Evolutionary conservation across 2,329 filamentous ascomycete species (phyloP), one percentile per base, ranked within the genome.

Genomic region (Aschersonia sp.): DNA sequence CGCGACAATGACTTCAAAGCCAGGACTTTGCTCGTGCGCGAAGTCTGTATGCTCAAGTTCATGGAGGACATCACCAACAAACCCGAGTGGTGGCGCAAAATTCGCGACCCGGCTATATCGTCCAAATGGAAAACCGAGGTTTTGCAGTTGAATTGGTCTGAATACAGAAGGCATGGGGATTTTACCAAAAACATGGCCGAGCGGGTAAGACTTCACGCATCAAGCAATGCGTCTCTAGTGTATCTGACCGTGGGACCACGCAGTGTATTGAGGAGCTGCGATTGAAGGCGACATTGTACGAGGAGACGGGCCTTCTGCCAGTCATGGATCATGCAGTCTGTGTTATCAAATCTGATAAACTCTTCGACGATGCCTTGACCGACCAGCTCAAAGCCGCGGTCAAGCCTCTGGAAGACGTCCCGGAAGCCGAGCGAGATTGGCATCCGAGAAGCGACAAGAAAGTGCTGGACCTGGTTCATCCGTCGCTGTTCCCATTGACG

Each of bases 391-490:
- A 56, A 31, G 52, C 56, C 3, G 70, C 67, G 1, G 69, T 75
- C 32, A 57, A 59, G 1, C 57, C 57, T 0, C 63, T 85, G 2
- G 72, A 82, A 50, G 59, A 73, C 20, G 65, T 74, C 1, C 70
- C 73, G 0, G 70, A 74, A 5, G 48, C 62, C 0, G 45, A 65
- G 35, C 72, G 74, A 52, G 80, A 83, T 58, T 85, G 74, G 71
- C 77, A 84, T 58, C 80, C 80, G 0, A 65, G 71, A 2, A 78
- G 74, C 0, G 64, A 77, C 32, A 59, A 65, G 1, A 71, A 70
- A 50, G 78, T 85, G 2, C 69, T 80, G 0, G 74, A 85, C 55
- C 62, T 84, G 1, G 70, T 84, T 4, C 73, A 84, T 52, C 79
- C 80, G 1, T 84, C 78, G 0, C 64, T 84, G 5, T 84, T 72